Conservation (phyloP, 2,329 filamentous ascomycete species). For the Biscogniauxia marginata region DNA sequence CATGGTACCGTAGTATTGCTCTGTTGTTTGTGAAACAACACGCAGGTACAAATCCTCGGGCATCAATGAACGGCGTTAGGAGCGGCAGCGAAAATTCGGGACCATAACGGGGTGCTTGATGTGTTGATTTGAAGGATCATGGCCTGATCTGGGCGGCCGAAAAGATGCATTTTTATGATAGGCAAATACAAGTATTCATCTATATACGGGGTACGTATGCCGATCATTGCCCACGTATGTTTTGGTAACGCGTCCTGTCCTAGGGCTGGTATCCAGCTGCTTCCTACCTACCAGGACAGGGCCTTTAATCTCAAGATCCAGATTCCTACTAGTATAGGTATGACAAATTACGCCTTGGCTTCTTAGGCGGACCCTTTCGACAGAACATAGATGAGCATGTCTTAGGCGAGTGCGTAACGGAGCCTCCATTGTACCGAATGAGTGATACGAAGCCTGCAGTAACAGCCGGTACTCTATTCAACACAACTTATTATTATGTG, state of each 20-base stretch:
- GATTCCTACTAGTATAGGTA: neutral
- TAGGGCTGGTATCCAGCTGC: neutral
- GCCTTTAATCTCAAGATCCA: neutral
- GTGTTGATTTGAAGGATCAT: neutral
- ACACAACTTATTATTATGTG: neutral
- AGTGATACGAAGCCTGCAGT: neutral
- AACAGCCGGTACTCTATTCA: neutral
- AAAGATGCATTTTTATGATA: neutral
- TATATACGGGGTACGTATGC: no score
- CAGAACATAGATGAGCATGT: neutral
- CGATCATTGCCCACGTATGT: neutral
- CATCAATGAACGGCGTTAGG: neutral
- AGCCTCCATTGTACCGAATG: neutral
- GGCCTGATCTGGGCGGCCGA: neutral
- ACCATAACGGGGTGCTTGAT: neutral
- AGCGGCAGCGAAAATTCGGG: neutral
- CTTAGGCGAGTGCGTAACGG: neutral
- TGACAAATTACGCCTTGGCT: neutral
- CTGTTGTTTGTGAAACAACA: neutral
- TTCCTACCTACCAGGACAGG: neutral
- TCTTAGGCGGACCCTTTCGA: neutral
- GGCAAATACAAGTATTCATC: neutral
- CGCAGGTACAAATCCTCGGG: neutral
- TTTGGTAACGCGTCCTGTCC: neutral
- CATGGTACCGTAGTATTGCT: neutral